Evolutionary conservation across 345 rosid species (phyloP), one percentile per base, ranked within the genome.

Genomic region (Passiflora organensis): DNA sequence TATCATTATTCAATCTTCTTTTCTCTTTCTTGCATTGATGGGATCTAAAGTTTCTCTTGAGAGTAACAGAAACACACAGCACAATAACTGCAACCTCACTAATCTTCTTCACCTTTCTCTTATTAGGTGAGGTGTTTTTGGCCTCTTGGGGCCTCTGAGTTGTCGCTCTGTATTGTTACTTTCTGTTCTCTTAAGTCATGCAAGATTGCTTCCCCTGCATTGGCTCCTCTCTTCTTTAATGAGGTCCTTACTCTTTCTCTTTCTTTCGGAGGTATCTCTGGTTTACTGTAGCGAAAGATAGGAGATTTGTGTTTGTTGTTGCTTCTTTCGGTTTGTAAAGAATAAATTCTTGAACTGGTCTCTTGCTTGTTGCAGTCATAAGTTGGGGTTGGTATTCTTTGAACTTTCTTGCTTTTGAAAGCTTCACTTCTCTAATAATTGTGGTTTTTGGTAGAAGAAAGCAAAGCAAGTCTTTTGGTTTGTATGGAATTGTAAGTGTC

Each of bases 31-130:
- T 42, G 74, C 51, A 70, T 51, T 58, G 83, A 78, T 85, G 83
- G 68, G 89, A 83, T 83, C 84, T 70, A 70, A 63, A 44, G 48
- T 32, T 37, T 32, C 43, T 56, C 66, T 46, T 60, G 53, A 57
- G 65, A 32, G 51, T 22, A 17, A 69, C 52, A 43, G 53, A 63
- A 43, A 28, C 22, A 16, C 34, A 15, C 51, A 2, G 46, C 34
- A 10, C 16, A 39, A 47, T 28, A 48, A 15, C 22, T 12, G 9
- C 41, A 47, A 61, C 50, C 52, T 4, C 53, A 49, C 53, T 63
- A 73, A 71, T 77, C 63, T 67, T 60, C n/a, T 59, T 75, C 59
- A 45, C 75, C 69, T 52, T 72, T 16, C 54, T 58, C 48, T 65
- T 16, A 41, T 38, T 32, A 20, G 10, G 48, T 67, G 63, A 38